Evolutionary conservation across 768 basidiomycete species (phyloP).

Genomic region (Strobilomyces echinocephalus): DNA sequence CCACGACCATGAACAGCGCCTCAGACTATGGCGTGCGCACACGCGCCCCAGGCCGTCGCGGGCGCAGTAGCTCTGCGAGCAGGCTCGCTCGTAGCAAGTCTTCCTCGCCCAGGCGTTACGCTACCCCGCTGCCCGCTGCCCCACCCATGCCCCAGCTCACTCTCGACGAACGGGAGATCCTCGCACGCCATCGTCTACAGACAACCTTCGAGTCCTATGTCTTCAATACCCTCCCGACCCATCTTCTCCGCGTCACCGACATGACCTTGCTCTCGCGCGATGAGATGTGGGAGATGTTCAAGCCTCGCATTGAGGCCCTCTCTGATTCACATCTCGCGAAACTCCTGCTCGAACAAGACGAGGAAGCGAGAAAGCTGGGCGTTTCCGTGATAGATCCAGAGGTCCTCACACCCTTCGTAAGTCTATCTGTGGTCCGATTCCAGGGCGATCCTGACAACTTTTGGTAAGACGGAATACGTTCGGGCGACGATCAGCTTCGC

Average conservation of each 20-base stretch:
- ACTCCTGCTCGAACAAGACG: constrained; percentile 22
- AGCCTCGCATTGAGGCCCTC: constrained; percentile 16
- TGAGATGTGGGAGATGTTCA: constrained; percentile 19
- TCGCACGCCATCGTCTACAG: constrained; percentile 19
- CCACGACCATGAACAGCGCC: constrained; percentile 12
- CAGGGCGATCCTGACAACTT: constrained; percentile 1
- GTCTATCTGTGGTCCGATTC: not conserved
- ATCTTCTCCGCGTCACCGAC: constrained; percentile 21
- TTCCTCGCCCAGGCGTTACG: constrained; percentile 19
- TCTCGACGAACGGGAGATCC: constrained; percentile 18
- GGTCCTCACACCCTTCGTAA: constrained; percentile 19
- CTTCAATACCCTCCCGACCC: constrained; percentile 22
- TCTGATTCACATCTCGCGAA: constrained; percentile 22
- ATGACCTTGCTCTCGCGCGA: constrained; percentile 19
- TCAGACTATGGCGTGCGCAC: constrained; percentile 16
- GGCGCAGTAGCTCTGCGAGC: constrained; percentile 16
- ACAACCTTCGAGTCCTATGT: constrained; percentile 23
- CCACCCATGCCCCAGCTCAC: constrained; percentile 15
- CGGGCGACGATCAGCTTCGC: constrained; percentile 21
- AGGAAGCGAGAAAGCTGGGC: constrained; percentile 19
- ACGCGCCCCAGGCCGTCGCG: constrained; percentile 10
- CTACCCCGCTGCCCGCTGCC: constrained; percentile 12
- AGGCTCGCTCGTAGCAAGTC: constrained; percentile 17
- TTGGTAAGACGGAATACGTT: constrained; percentile 14
- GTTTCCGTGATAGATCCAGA: constrained; percentile 20